These are phyloP conservation scores for Cystofilobasidium capitatum DNA, from an alignment of 768 basidiomycete genomes.

Conservation along the genomic window DNA sequence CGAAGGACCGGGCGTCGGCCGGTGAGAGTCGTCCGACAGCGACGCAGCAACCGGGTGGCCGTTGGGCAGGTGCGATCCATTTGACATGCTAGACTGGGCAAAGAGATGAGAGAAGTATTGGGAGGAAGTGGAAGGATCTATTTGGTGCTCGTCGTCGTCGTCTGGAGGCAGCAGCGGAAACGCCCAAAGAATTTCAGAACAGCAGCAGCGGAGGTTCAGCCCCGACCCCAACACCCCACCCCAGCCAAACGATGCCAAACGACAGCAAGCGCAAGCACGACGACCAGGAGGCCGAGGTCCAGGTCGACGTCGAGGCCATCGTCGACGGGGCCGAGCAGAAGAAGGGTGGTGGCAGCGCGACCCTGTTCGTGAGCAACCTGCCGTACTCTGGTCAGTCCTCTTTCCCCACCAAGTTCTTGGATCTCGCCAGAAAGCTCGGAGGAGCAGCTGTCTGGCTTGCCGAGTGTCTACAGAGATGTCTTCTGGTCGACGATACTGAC, in stretches of 20 bases:
- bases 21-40: too few relatives aligned
- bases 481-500: background rate
- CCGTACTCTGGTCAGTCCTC: conserved; percentile 51
- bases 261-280: conserved; percentile 10
- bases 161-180: background rate
- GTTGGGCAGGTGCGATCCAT: too few relatives aligned
- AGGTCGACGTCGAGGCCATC: conserved; percentile 5
- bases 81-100: too few relatives aligned
- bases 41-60: too few relatives aligned
- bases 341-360: conserved; percentile 43
- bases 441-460: background rate
- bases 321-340: conserved; percentile 3
- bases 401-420: background rate
- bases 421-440: background rate
- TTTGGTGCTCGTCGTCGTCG: too few relatives aligned
- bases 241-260: background rate
- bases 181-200: background rate
- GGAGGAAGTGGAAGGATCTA: too few relatives aligned
- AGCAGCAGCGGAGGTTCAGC: background rate
- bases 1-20: too few relatives aligned
- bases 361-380: conserved; percentile 85
- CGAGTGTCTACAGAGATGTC: background rate
- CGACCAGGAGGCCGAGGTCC: background rate
- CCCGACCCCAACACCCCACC: background rate
- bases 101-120: too few relatives aligned